Evolutionary conservation across 2,329 filamentous ascomycete species (phyloP).

Genomic region (Emmonsiellopsis sp.): DNA sequence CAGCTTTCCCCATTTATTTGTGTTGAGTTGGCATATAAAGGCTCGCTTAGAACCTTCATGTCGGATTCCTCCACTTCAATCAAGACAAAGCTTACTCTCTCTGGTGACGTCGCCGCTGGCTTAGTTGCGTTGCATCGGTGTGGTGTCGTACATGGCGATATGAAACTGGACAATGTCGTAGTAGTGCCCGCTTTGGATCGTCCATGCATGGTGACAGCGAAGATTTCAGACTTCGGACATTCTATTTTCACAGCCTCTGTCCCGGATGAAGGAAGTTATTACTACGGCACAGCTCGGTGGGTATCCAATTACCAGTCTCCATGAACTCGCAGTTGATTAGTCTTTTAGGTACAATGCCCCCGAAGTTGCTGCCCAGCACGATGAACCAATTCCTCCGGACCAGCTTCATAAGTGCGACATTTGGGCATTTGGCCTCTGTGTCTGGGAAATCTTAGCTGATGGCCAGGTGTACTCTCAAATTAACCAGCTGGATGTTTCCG

Average conservation of each 20-base stretch:
- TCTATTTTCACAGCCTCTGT: conserved; percentile 11
- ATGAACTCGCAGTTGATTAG: background rate
- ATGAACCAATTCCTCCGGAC: conserved; percentile 7
- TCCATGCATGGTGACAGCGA: conserved; percentile 10
- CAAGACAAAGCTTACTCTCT: conserved; percentile 10
- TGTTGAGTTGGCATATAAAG: conserved; percentile 17
- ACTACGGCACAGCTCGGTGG: conserved; percentile 9
- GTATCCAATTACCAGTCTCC: background rate
- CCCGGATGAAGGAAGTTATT: conserved; percentile 3
- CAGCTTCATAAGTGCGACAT: conserved; percentile 13
- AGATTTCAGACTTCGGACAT: conserved; percentile 18
- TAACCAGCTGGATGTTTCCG: too few relatives aligned
- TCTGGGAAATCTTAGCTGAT: conserved; percentile 7
- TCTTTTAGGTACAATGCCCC: conserved; percentile 11
- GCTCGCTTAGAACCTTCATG: conserved; percentile 10
- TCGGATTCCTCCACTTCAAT: conserved; percentile 4
- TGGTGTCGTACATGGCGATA: conserved; percentile 21
- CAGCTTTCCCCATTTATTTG: conserved; percentile 14
- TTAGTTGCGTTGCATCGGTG: conserved; percentile 19
- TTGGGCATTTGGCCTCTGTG: conserved; percentile 12
- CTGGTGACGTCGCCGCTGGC: conserved; percentile 18
- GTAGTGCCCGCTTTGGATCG: conserved; percentile 13
- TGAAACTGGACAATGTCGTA: conserved; percentile 22
- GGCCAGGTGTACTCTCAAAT: too few relatives aligned
- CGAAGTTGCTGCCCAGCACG: conserved; percentile 2